These are phyloP conservation scores for Guadua angustifolia DNA, from an alignment of 176 grass and related monocot species.

Conservation along the genomic window DNA sequence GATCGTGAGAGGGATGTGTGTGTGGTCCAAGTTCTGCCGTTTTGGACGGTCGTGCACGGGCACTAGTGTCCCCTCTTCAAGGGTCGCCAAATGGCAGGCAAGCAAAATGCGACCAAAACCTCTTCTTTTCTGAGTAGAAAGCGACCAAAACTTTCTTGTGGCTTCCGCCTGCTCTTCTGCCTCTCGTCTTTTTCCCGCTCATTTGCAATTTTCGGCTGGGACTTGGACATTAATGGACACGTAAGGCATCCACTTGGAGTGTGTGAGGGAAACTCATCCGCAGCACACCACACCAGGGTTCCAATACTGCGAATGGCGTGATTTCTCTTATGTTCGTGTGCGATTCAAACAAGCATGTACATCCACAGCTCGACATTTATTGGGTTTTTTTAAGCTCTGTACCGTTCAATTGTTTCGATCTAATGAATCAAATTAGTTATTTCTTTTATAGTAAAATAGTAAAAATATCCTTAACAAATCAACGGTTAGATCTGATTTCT, in stretches of 20 bases:
- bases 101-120: constrained; percentile 35
- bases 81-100: constrained; percentile 17
- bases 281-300: not conserved
- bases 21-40: constrained; percentile 39
- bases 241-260: constrained; percentile 36
- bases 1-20: constrained; percentile 16
- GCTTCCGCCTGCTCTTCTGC: not conserved
- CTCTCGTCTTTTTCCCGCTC: constrained; percentile 45
- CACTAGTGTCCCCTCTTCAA: not conserved
- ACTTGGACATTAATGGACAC: constrained; percentile 48
- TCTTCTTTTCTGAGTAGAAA: constrained; percentile 6
- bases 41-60: constrained; percentile 42
- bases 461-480: no score
- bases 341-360: constrained; percentile 43
- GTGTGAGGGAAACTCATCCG: constrained; percentile 36
- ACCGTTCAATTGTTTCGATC: no score
- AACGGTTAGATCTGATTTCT: no score
- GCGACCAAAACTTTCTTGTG: not conserved
- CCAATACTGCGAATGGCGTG: constrained; percentile 38
- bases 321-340: constrained; percentile 46
- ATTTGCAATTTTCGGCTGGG: constrained; percentile 13
- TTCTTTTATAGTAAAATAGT: no score
- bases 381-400: not conserved
- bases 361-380: constrained; percentile 45
- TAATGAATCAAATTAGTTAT: no score